phyloP scores from a whole-genome alignment of 192 early-diverging fungal species.

The Podila epigama region DNA sequence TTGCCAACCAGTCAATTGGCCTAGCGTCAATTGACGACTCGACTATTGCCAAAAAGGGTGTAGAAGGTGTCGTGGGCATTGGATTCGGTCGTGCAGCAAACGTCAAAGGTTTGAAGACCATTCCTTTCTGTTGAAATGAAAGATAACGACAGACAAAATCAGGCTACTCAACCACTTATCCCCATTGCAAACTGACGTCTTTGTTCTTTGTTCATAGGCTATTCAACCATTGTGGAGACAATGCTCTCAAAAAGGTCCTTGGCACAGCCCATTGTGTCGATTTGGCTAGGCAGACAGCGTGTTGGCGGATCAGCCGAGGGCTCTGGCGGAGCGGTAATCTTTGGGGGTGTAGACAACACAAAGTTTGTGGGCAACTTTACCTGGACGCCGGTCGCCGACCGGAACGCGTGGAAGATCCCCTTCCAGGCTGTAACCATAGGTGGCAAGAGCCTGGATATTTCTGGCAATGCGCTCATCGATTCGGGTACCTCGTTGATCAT shows the following conservation, averaged over 20 bases:
- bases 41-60: constrained; percentile 42
- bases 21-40: constrained; percentile 34
- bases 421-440: constrained; percentile 33
- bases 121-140: too few species aligned
- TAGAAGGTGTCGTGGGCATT: constrained; percentile 38
- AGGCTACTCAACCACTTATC: background rate
- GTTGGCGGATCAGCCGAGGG: constrained; percentile 30
- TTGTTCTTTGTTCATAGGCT: constrained; percentile 1
- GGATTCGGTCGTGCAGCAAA: constrained; percentile 30
- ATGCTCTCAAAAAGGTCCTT: constrained; percentile 16
- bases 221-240: constrained; percentile 23
- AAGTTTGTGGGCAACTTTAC: constrained; percentile 46
- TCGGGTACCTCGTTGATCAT: constrained; percentile 43
- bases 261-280: constrained; percentile 38
- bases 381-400: constrained; percentile 23
- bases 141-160: background rate
- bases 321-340: constrained; percentile 35
- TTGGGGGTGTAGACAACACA: constrained; percentile 44
- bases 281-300: constrained; percentile 39
- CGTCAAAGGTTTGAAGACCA: too few species aligned
- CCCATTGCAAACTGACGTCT: background rate
- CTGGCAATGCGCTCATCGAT: constrained; percentile 40
- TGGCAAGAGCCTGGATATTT: constrained; percentile 27
- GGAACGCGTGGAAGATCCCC: constrained; percentile 32
- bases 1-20: constrained; percentile 40